Evolutionary conservation across 169 alveolate genomes (phyloP).

Genomic region (Cryptosporidium meleagridis): DNA sequence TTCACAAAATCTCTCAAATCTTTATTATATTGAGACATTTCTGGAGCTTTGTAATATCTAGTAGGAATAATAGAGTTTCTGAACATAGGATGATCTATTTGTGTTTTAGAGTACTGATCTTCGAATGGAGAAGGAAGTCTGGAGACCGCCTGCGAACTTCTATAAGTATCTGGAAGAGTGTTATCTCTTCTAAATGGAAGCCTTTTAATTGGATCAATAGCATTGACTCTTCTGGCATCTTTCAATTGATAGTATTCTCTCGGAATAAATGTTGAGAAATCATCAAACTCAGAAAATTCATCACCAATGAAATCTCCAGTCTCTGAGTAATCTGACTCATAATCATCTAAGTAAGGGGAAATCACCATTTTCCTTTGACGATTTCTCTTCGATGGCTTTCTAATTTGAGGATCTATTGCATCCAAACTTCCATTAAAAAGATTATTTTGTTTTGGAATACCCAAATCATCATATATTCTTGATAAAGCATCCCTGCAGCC

Average conservation of each 20-base stretch:
- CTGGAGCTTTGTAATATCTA: conserved; percentile 48
- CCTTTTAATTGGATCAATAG: neutral
- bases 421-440: conserved; percentile 24
- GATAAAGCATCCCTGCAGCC: conserved; percentile 69
- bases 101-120: neutral
- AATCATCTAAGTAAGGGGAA: neutral
- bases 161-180: neutral
- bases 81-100: neutral
- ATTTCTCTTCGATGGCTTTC: neutral
- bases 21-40: conserved; percentile 20
- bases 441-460: conserved; percentile 27
- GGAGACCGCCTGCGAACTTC: neutral
- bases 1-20: conserved; percentile 46
- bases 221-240: neutral
- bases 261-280: conserved; percentile 60
- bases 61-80: neutral
- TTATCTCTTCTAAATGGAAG: neutral
- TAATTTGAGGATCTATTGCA: neutral
- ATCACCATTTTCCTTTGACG: conserved; percentile 24
- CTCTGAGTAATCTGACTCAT: neutral
- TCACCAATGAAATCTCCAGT: neutral
- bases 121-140: neutral
- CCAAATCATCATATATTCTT: conserved; percentile 17
- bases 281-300: conserved; percentile 45
- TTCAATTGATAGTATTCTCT: conserved; percentile 7